phyloP scores from a whole-genome alignment of 2,329 filamentous ascomycete species.

The Ophiocordyceps unilateralis region DNA sequence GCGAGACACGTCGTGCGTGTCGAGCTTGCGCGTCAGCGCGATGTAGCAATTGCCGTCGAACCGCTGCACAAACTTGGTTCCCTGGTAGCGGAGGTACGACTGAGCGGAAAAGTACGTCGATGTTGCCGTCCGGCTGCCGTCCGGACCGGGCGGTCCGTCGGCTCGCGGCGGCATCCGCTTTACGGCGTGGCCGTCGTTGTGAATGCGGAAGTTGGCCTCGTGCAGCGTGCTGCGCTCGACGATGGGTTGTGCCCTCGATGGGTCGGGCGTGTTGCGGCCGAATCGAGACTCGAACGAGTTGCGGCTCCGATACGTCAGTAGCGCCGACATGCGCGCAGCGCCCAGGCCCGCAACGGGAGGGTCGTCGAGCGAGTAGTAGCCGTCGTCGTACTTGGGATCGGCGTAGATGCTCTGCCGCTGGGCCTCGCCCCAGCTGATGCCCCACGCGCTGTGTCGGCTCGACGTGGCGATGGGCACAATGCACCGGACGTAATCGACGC shows the following conservation, averaged over 20 bases:
- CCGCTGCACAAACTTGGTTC: slow-evolving; percentile 86
- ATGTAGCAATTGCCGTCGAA: slow-evolving; percentile 99
- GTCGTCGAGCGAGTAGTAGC: slow-evolving; percentile 79
- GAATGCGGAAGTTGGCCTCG: slow-evolving; percentile 61
- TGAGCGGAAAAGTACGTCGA: slow-evolving; percentile 96
- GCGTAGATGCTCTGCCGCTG: slow-evolving; percentile 91
- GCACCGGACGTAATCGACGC: slow-evolving; percentile 64
- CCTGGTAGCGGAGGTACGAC: slow-evolving; percentile 93
- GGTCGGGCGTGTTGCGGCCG: slow-evolving; percentile 79
- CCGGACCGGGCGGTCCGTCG: slow-evolving; percentile 19
- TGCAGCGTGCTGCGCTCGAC: slow-evolving; percentile 49
- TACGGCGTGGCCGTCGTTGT: slow-evolving; percentile 64
- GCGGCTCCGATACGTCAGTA: slow-evolving; percentile 88
- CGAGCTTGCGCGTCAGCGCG: slow-evolving; percentile 91
- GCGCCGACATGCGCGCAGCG: slow-evolving; percentile 88
- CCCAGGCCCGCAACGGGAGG: slow-evolving; percentile 76
- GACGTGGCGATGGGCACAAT: slow-evolving; percentile 77
- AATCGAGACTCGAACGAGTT: slow-evolving; percentile 96
- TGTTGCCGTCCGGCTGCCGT: slow-evolving; percentile 51
- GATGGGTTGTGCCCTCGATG: slow-evolving; percentile 68
- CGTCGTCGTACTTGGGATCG: slow-evolving; percentile 95
- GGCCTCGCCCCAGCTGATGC: slow-evolving; percentile 80
- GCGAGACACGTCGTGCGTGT: slow-evolving; percentile 88
- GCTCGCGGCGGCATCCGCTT: slow-evolving; percentile 23
- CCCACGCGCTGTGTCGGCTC: slow-evolving; percentile 72